A percentile compares a stretch with the other conserved stretches of the same genome.
Conservation (phyloP, 108 stramenopile genomes). For the Conticribra weissflogii region DNA sequence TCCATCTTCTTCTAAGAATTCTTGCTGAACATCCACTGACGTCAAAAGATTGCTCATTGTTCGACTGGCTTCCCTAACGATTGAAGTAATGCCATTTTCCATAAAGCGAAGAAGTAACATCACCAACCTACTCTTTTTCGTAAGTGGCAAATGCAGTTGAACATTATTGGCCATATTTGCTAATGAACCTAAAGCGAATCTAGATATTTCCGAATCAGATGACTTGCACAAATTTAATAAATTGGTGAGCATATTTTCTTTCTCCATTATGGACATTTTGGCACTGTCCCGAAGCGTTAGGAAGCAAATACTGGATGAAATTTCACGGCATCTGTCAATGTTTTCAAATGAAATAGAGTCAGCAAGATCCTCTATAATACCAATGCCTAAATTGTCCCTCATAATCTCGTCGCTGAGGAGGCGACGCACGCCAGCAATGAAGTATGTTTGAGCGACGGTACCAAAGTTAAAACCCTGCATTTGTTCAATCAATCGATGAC, state of each 20-base stretch:
- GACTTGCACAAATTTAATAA: slow-evolving; percentile 43
- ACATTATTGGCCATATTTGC: slow-evolving; percentile 76
- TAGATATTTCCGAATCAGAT: slow-evolving; percentile 68
- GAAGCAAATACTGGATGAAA: slow-evolving; percentile 66
- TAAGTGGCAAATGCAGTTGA: slow-evolving; percentile 46
- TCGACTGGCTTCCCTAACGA: slow-evolving; percentile 72
- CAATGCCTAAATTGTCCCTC: slow-evolving; percentile 14
- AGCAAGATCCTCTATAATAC: slow-evolving; percentile 35
- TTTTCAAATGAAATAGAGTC: slow-evolving; percentile 23
- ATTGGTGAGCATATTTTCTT: slow-evolving; percentile 42
- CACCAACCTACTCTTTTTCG: slow-evolving; percentile 53
- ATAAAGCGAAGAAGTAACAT: slow-evolving; percentile 60
- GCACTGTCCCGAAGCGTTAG: slow-evolving; percentile 57
- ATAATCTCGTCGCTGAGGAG: slow-evolving; percentile 33
- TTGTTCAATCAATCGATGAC: slow-evolving; percentile 29
- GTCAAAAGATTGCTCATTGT: slow-evolving; percentile 60
- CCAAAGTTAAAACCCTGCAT: slow-evolving; percentile 20
- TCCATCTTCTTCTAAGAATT: slow-evolving; percentile 65
- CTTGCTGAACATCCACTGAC: slow-evolving; percentile 35
- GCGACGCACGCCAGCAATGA: slow-evolving; percentile 60
- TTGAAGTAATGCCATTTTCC: slow-evolving; percentile 54
- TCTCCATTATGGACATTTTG: slow-evolving; percentile 49
- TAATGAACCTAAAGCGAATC: slow-evolving; percentile 71
- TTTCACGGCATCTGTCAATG: slow-evolving; percentile 73
- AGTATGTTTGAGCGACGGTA: slow-evolving; percentile 63